phyloP scores from a whole-genome alignment of 305 asterid species.

The Euphrasia arctica region DNA sequence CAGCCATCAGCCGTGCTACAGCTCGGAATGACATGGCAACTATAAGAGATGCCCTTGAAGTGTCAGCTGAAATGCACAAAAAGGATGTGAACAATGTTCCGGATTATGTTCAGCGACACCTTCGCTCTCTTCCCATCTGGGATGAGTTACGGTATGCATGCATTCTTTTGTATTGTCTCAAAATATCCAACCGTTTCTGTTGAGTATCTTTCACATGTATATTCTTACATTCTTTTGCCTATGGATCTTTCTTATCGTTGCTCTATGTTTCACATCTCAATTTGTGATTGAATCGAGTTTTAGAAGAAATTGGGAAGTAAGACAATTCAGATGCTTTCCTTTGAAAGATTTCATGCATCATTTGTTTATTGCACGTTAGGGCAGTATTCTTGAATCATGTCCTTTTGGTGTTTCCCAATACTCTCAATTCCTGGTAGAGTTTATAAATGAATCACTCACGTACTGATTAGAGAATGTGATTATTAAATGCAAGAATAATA shows the following conservation, averaged over 20 bases:
- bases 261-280: slow-evolving; percentile 4
- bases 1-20: slow-evolving; percentile 79
- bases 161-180: slow-evolving; percentile 15
- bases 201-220: slow-evolving; percentile 15
- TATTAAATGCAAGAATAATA: neutral
- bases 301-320: slow-evolving; percentile 2
- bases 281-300: slow-evolving; percentile 13
- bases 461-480: neutral
- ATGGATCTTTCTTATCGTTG: slow-evolving; percentile 10
- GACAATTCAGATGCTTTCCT: neutral
- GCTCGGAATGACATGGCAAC: slow-evolving; percentile 97
- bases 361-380: slow-evolving; percentile 8
- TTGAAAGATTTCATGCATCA: slow-evolving; percentile 9
- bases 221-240: slow-evolving; percentile 13
- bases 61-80: slow-evolving; percentile 93
- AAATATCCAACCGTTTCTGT: slow-evolving; percentile 11
- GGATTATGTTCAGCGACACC: slow-evolving; percentile 86
- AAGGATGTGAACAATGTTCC: slow-evolving; percentile 73
- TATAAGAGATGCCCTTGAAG: slow-evolving; percentile 95
- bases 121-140: slow-evolving; percentile 89
- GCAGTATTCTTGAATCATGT: neutral
- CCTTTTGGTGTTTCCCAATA: slow-evolving; percentile 2
- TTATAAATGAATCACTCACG: neutral
- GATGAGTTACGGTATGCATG: slow-evolving; percentile 83
- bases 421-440: neutral